Evolutionary conservation across 495 filamentous ascomycete genomes (phyloP), one percentile per base, ranked within the genome.

Genomic region (Neurospora sublineolata): DNA sequence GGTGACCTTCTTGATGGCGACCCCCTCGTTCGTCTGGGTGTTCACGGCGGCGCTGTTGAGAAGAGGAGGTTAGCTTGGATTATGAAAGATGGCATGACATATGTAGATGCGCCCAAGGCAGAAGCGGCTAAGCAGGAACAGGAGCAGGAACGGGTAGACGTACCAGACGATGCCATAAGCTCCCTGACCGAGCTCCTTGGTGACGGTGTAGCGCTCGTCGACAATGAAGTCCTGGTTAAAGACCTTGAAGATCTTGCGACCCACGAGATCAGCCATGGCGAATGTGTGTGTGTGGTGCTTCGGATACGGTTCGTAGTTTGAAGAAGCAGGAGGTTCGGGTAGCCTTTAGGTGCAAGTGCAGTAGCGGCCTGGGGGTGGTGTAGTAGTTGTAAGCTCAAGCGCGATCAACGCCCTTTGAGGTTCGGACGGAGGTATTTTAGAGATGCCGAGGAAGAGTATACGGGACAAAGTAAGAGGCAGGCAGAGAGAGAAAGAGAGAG

Each of bases 181-280:
- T 73, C 95, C 95, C 79, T 99, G 95, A 33, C 96, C 95, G 52
- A 99, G 87, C 84, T 99, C 95, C 86, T 99, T 99, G 70, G 94
- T 99, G 73, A 99, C 95, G 79, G 91, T 97, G 84, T 99, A 99
- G 69, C 96, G 88, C 82, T 98, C 94, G 79, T 97, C 96, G 73
- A 99, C 95, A 74, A 97, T 91, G 78, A 99, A 99, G 84, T 99
- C 95, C 81, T 99, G 95, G 87, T 97, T 97, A 85, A 99, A 99
- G 78, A 98, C 95, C 91, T 98, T 98, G 88, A 98, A 99, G 82
- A 94, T 87, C 86, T 96, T 97, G 79, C 94, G 92, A 79, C 92
- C 92, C 75, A 89, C 88, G 69, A 96, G 84, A 80, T 94, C 91
- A 76, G 87, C 84, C 92, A 94, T 94, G 73, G 72, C 78, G 75